Base-by-base conservation (phyloP, 2,329 filamentous ascomycete species). In the Epichloe brachyelytri region DNA sequence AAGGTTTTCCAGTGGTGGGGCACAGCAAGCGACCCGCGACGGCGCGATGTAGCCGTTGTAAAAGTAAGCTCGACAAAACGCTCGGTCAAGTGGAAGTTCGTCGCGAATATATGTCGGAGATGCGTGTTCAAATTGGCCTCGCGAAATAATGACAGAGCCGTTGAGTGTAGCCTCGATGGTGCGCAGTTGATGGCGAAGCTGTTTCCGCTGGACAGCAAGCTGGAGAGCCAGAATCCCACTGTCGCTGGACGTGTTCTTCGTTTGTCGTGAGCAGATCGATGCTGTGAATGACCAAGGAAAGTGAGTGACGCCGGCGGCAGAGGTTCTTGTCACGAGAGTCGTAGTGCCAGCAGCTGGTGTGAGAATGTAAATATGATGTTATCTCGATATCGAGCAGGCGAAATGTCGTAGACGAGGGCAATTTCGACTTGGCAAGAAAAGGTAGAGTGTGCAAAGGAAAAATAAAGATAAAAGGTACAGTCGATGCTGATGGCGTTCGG, bases 1-100 rank as follows among this genome's bases (percentile, higher is more conserved):
- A 48, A 30, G 11, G 14, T 36, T 52, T 41, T 49, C n/a, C 44
- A 41, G 48, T 37, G 17, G 51, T 53, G 47, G 47, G 38, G 30
- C 22, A 30, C 47, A 46, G 37, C 36, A 52, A 46, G 41, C 33
- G 43, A 50, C 43, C 43, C 43, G 51, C 15, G 12, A 40, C 20
- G 44, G 43, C 51, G 47, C 47, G 43, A 43, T 33, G 46, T 49
- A 36, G 41, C 26, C 51, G 41, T 33, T 34, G 30, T 37, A 41
- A 49, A 49, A 44, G 26, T 14, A 52, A 30, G 19, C 5, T 34
- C 20, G 8, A 34, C 17, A 43, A 38, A 43, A 46, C 34, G 43
- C n/a, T 14, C 22, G 10, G 20, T n/a, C n/a, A 11, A 49, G 17
- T 43, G 7, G 17, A 43, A 5, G n/a, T 15, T 45, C 3, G n/a